phyloP scores from a whole-genome alignment of 1,284 basidiomycete species.

The Takashimella koratensis region DNA sequence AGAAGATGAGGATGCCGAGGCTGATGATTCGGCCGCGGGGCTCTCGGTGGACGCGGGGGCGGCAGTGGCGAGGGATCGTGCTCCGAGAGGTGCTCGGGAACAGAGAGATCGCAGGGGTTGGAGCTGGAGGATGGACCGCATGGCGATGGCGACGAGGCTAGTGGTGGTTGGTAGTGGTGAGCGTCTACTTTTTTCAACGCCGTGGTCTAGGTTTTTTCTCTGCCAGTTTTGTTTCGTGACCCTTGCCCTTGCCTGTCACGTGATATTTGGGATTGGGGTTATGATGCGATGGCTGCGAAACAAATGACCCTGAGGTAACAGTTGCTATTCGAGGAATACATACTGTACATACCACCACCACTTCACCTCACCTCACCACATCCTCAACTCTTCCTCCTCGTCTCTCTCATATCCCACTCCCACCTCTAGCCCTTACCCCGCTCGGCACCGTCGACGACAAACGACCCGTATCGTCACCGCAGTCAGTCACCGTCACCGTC shows the following conservation, averaged over 20 bases:
- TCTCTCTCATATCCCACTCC: too few species aligned
- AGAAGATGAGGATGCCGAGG: conserved; percentile 5
- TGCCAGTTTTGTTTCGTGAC: too few species aligned
- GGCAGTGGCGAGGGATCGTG: conserved; percentile 19
- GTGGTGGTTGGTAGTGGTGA: not conserved
- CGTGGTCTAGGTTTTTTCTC: not conserved
- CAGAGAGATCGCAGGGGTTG: conserved; percentile 3
- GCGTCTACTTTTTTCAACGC: not conserved
- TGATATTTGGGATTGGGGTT: conserved; percentile 1
- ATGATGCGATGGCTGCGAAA: too few species aligned
- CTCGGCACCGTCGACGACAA: too few species aligned
- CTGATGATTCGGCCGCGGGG: conserved; percentile 2
- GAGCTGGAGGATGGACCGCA: conserved; percentile 28
- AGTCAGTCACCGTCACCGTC: too few species aligned
- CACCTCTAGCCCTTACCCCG: too few species aligned
- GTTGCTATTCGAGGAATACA: too few species aligned
- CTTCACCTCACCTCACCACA: too few species aligned
- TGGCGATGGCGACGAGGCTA: conserved; percentile 6
- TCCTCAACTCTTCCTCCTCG: too few species aligned
- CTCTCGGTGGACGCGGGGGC: conserved; percentile 7
- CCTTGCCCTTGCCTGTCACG: conserved; percentile 7
- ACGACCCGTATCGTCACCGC: too few species aligned
- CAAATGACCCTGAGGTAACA: too few species aligned
- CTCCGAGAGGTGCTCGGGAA: conserved; percentile 2
- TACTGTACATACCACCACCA: too few species aligned